These are phyloP conservation scores for Pseudonectria buxi DNA, from an alignment of 2,329 filamentous ascomycete genomes.

Conservation along the genomic window DNA sequence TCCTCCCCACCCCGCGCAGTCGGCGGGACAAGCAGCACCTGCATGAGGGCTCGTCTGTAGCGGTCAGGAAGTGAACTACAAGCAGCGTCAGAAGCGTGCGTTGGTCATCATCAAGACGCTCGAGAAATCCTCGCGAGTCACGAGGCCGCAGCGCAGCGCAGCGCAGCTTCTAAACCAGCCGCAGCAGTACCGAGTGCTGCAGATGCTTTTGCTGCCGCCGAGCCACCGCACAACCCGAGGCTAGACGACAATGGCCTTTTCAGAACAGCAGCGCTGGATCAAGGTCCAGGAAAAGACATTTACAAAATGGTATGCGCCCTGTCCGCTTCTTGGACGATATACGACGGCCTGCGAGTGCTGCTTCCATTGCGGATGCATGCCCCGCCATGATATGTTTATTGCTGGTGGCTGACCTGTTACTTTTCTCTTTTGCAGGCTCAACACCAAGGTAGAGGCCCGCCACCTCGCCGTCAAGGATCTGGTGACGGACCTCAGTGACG, in stretches of 20 bases:
- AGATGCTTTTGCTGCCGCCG: slow-evolving; percentile 38
- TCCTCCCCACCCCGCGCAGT: slow-evolving; percentile 29
- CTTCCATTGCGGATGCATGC: too few species aligned
- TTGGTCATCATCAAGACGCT: slow-evolving; percentile 13
- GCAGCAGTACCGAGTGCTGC: slow-evolving; percentile 32
- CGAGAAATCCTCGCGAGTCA: slow-evolving; percentile 21
- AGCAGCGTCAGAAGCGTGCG: slow-evolving; percentile 21
- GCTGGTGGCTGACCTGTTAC: slow-evolving; percentile 1
- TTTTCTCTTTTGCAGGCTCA: slow-evolving; percentile 58
- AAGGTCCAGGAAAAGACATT: slow-evolving; percentile 97
- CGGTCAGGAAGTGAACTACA: slow-evolving; percentile 30
- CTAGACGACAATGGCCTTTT: slow-evolving; percentile 54
- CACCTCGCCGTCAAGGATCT: slow-evolving; percentile 78
- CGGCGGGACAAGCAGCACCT: slow-evolving; percentile 42
- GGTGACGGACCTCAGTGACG: slow-evolving; percentile 84
- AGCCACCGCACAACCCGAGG: slow-evolving; percentile 44
- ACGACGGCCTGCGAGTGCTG: not conserved
- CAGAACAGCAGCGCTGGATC: slow-evolving; percentile 61
- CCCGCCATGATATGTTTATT: too few species aligned
- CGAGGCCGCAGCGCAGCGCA: slow-evolving; percentile 5
- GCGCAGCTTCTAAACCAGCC: slow-evolving; percentile 25
- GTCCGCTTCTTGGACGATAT: not conserved
- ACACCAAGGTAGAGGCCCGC: slow-evolving; percentile 82
- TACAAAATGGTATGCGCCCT: slow-evolving; percentile 67
- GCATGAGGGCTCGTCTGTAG: slow-evolving; percentile 41